Evolutionary conservation across 164 flowering plant genomes (phyloP), one percentile per base, ranked within the genome.

Genomic region (Vitis cinerea): DNA sequence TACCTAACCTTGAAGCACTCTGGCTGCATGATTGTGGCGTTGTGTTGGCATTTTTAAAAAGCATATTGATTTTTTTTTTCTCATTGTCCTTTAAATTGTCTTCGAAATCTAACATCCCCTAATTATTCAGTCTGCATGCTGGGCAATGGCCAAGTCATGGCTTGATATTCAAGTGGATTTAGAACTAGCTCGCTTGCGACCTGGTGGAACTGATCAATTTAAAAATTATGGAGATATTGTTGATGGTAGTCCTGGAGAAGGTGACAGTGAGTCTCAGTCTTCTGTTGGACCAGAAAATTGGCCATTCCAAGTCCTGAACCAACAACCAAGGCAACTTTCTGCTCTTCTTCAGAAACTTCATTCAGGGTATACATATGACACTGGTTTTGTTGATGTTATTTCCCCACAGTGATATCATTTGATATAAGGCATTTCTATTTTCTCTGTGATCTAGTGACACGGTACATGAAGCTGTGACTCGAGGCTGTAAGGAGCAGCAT

Each of bases 61-160:
- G 44, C 44, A 37, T 37, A 37, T 6, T 37, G 44, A 37, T 37
- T 37, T 37, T 37, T 37, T 37, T 6, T 37, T 23, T 23, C 27
- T 37, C 44, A 37, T 37, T 37, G 0, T 37, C 44, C 44, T 37
- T 37, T 37, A 37, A 37, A 37, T 37, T 37, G 44, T 37, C 44
- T 37, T 37, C 7, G 44, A 66, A 13, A 66, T 14, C 11, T 63
- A 11, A 49, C 13, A 11, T 9, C 52, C 64, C 8, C 5, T 29
- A 47, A 65, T 48, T 68, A 31, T 83, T 71, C 86, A 96, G 99
- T 83, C 98, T 63, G 98, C 99, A 52, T 96, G 99, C 82, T 96
- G 99, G 99, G 99, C 97, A 69, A 85, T 96, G 90, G 88, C 92
- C 73, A 93, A 92, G 75, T 92, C 99, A 49, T 96, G 97, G 98